Evolutionary conservation across 768 basidiomycete species (phyloP), one percentile per base, ranked within the genome.

Genomic region (Arthromyces matolae): DNA sequence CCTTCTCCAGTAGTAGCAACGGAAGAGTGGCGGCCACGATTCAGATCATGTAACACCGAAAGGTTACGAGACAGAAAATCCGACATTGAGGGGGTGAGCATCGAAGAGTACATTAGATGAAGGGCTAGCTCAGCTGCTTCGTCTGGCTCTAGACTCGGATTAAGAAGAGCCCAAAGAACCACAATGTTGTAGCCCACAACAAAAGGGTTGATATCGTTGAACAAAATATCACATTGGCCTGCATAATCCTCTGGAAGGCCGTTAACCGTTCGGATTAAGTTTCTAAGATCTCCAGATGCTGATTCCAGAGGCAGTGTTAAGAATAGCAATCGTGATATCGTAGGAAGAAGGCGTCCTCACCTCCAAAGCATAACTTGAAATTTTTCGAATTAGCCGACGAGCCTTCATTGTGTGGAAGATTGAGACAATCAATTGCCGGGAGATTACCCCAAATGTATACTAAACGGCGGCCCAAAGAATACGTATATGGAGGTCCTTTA

Each of bases 31-130:
- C 13, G 49, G 34, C 45, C 57, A 40, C 31, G 49, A 34, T 22
- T 28, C 36, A 29, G 40, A 37, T 42, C 50, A 42, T 58, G 56
- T 22, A 69, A 52, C 25, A 54, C 49, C n/a, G 51, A 47, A 29
- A 64, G 48, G 25, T 53, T 57, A 22, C 54, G 54, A 25, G 58
- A 42, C n/a, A 64, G 53, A 23, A 63, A 62, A n/a, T 53, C 53
- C 4, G 62, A 61, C 45, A 59, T 55, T 7, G 49, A 39, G 31
- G 42, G 42, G 10, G 63, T 58, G 29, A 69, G 56, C n/a, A 54
- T 54, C 20, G 63, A 55, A 22, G 66, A 69, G 45, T 68, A 69
- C 64, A 66, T 63, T n/a, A 69, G 49, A 48, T 69, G 66, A 2
- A 61, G 48, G 14, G 61, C 57, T 25, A 67, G 50, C 47, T 67